Base-by-base conservation (phyloP, 768 basidiomycete species). In the Solioccasus polychromus region DNA sequence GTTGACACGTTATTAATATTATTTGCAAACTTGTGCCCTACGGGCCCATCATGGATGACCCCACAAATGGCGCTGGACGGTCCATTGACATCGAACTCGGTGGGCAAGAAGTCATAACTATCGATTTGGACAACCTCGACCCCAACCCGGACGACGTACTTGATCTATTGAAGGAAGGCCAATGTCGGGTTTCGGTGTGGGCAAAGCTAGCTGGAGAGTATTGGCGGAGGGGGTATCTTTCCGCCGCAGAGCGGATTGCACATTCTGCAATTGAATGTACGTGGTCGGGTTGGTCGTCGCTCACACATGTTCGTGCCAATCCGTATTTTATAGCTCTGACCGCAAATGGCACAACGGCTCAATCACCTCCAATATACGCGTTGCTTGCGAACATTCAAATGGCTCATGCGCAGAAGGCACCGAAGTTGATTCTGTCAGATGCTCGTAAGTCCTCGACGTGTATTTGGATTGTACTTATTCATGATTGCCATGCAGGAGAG, bases 51-150 rank as follows among this genome's bases (percentile, higher is more conserved):
- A 61, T 59, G 58, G 55, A 60, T 8, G 53, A 59, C 2, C 53
- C 39, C 34, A 31, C 43, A 17, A 51, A 40, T 20, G 23, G 44
- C 5, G 12, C 39, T 30, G 59, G 54, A 26, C 54, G 70, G 40
- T 68, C 82, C 5, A 75, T 88, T 39, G 84, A 88, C 64, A 88
- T 91, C 54, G 88, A 89, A 58, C 74, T 90, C 5, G 83, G 83
- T 29, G 80, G 83, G 7, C 85, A 88, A 66, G 92, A 94, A 68
- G 79, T 89, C 60, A 87, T 94, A 48, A 87, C 88, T 18, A 84
- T 97, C 48, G 89, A 95, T 71, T 77, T 97, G 30, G 88, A 90
- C 71, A 72, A 85, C 55, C 82, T 98, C 40, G 87, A 90, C 64
- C 82, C 82, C 4, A 83, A 80, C 57, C 81, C 85, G 7, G 81